phyloP scores from a whole-genome alignment of 345 rosid species.

The Jatropha curcas region DNA sequence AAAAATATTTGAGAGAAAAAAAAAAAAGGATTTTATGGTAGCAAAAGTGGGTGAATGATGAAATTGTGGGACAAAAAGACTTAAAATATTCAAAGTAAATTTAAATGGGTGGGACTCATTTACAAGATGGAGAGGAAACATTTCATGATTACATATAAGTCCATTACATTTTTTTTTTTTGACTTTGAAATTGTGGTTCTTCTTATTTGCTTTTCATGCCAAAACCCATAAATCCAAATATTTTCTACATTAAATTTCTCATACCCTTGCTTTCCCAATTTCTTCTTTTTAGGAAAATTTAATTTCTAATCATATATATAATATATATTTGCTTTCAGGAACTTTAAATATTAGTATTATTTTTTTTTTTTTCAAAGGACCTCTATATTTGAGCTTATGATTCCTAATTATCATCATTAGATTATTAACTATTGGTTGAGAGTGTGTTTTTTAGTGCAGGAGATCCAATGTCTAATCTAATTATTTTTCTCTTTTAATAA shows the following conservation, averaged over 20 bases:
- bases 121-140: constrained; percentile 11
- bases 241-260: background rate
- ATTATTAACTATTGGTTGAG: too few relatives aligned
- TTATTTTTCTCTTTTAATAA: too few relatives aligned
- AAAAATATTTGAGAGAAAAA: background rate
- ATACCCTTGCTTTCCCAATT: background rate
- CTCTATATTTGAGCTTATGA: too few relatives aligned
- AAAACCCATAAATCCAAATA: background rate
- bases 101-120: constrained; percentile 8
- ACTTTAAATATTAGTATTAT: too few relatives aligned
- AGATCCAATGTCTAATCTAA: too few relatives aligned
- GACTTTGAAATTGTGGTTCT: constrained; percentile 4
- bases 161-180: background rate
- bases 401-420: too few relatives aligned
- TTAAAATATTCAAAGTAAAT: constrained; percentile 1
- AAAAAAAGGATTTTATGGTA: background rate
- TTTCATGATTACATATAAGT: constrained; percentile 18
- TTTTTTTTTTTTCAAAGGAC: too few relatives aligned
- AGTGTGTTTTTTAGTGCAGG: too few relatives aligned
- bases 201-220: background rate
- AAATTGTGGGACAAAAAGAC: constrained; percentile 10
- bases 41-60: constrained; percentile 16
- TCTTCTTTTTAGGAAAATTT: too few relatives aligned
- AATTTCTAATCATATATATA: too few relatives aligned
- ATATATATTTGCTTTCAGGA: too few relatives aligned